A percentile compares a stretch with the other conserved stretches of the same genome.
These are phyloP conservation scores for Stagonosporopsis vannaccii DNA, from an alignment of 2,329 filamentous ascomycete genomes.

Conservation along the genomic window DNA sequence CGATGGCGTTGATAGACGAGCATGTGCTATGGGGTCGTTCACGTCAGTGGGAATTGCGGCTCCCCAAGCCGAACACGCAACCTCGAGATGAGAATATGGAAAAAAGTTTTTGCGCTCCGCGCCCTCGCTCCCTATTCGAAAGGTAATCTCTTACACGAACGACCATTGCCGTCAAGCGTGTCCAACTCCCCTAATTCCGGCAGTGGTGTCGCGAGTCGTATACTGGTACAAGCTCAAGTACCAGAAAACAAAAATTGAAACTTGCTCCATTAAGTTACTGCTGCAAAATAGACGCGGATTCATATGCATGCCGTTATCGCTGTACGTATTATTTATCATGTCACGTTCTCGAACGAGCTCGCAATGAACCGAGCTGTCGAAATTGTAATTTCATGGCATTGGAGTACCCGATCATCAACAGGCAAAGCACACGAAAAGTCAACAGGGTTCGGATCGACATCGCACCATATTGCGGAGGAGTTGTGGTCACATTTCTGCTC, in stretches of 20 bases:
- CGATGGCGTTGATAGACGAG: slow-evolving; percentile 12
- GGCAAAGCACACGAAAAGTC: neutral
- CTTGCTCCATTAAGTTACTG: slow-evolving; percentile 20
- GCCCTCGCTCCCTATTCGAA: slow-evolving; percentile 6
- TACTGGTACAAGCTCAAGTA: neutral
- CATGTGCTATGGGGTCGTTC: slow-evolving; percentile 11
- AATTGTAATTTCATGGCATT: neutral
- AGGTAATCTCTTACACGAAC: slow-evolving; percentile 1
- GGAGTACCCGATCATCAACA: neutral
- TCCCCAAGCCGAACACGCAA: slow-evolving; percentile 12
- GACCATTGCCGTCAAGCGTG: neutral
- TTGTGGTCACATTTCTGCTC: neutral
- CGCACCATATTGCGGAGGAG: neutral
- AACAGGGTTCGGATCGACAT: neutral
- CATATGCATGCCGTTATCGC: neutral
- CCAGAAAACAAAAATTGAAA: slow-evolving; percentile 10
- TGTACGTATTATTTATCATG: neutral
- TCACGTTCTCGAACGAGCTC: neutral
- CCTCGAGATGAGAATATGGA: neutral
- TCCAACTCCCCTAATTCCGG: slow-evolving; percentile 1
- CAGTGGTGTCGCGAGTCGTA: slow-evolving; percentile 15
- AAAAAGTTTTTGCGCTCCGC: slow-evolving; percentile 1
- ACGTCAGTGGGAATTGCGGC: slow-evolving; percentile 16
- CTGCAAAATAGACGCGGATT: slow-evolving; percentile 7
- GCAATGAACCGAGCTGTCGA: neutral